Percentiles rank a stretch among this genome's conserved stretches.
Conservation (phyloP, 2,329 filamentous ascomycete genomes). For the Fusarium drepaniforme region DNA sequence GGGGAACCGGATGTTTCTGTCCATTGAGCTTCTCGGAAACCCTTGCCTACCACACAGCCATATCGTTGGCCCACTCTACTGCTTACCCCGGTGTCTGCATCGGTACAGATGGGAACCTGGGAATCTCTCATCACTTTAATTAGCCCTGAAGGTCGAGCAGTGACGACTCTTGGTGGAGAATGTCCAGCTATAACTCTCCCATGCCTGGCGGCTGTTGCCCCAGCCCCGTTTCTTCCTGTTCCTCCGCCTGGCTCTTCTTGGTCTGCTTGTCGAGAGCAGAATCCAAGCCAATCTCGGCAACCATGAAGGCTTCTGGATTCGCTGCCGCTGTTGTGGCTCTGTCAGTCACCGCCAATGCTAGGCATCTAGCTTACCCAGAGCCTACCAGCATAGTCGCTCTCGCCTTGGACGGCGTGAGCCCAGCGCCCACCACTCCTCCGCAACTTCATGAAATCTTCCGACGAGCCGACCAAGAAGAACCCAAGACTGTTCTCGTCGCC, state of each 20-base stretch:
- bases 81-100: conserved; percentile 26
- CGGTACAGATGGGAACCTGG: neutral
- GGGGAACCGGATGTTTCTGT: conserved; percentile 14
- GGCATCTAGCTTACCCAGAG: conserved; percentile 43
- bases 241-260: neutral
- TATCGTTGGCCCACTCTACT: conserved; percentile 42
- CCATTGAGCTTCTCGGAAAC: conserved; percentile 54
- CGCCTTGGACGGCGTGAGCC: conserved; percentile 50
- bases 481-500: conserved; percentile 55
- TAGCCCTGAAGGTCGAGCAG: neutral
- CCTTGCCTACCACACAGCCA: conserved; percentile 31
- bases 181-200: neutral
- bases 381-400: conserved; percentile 51
- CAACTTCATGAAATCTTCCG: conserved; percentile 48
- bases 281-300: conserved; percentile 3
- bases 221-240: conserved; percentile 1
- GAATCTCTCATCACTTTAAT: neutral
- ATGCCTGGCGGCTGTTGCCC: neutral
- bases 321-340: conserved; percentile 43
- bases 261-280: neutral
- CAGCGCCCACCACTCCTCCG: conserved; percentile 57
- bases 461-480: conserved; percentile 45
- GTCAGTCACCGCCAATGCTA: conserved; percentile 49
- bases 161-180: neutral
- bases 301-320: conserved; percentile 39